phyloP scores from a whole-genome alignment of 1,284 basidiomycete genomes.

The Puccinia horiana region DNA sequence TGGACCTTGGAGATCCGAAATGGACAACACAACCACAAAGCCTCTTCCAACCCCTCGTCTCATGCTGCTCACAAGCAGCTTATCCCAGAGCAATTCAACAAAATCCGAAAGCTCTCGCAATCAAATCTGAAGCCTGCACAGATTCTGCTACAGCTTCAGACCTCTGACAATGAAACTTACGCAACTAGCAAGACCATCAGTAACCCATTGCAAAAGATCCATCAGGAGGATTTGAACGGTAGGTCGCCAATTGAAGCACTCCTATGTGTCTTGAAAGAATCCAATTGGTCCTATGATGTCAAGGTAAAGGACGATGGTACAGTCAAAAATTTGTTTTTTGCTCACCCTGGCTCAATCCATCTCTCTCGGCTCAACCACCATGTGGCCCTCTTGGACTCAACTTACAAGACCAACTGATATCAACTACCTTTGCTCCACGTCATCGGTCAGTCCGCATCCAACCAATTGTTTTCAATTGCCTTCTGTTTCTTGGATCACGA shows the following conservation, averaged over 20 bases:
- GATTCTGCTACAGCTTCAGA: background rate
- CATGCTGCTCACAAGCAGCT: background rate
- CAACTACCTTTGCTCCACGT: background rate
- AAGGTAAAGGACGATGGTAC: background rate
- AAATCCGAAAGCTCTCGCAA: too few relatives aligned
- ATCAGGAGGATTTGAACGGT: background rate
- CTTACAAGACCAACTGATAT: slow-evolving; percentile 2
- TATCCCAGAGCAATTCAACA: too few relatives aligned
- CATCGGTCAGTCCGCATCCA: slow-evolving; percentile 6
- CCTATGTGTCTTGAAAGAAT: background rate
- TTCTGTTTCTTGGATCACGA: background rate
- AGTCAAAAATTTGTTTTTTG: slow-evolving; percentile 7
- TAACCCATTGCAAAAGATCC: background rate
- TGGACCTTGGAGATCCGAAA: background rate
- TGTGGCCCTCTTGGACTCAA: slow-evolving; percentile 1
- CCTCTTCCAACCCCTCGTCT: background rate
- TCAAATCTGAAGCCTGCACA: too few relatives aligned
- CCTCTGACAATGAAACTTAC: background rate
- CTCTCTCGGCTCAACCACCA: slow-evolving; percentile 5
- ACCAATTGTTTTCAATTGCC: background rate
- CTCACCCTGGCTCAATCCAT: background rate
- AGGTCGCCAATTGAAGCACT: background rate
- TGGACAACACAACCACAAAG: background rate
- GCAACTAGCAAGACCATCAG: background rate
- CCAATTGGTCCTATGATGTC: background rate